Percentiles rank a stretch among this genome's conserved stretches.
Conservation (phyloP, 805 yeast genomes). For the Ogataea paradorogensis region DNA sequence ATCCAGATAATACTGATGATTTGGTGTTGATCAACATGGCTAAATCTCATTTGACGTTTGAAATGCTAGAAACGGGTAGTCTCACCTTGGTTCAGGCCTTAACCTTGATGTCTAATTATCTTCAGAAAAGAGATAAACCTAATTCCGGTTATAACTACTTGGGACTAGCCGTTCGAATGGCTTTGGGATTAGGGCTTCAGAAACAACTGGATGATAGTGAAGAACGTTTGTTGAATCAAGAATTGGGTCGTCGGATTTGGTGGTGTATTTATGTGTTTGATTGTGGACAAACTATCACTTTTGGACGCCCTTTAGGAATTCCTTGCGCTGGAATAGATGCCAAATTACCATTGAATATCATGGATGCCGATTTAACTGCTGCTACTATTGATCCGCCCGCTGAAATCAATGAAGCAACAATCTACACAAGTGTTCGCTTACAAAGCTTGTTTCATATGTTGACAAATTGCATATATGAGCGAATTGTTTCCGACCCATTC, state of each 20-base stretch:
- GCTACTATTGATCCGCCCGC: slow-evolving; percentile 1
- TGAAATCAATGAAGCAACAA: slow-evolving; percentile 9
- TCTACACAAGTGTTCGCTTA: slow-evolving; percentile 15
- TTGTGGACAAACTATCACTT: slow-evolving; percentile 19
- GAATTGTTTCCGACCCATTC: slow-evolving; percentile 18
- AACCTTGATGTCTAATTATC: slow-evolving; percentile 15
- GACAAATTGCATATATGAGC: slow-evolving; percentile 18
- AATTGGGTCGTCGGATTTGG: slow-evolving; percentile 14
- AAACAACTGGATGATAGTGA: slow-evolving; percentile 7
- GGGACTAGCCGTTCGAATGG: slow-evolving; percentile 18
- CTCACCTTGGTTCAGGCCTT: slow-evolving; percentile 16
- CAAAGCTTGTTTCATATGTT: slow-evolving; percentile 16
- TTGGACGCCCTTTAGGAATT: slow-evolving; percentile 17
- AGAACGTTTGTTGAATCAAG: slow-evolving; percentile 10
- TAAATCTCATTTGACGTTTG: slow-evolving; percentile 13
- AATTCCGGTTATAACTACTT: slow-evolving; percentile 17
- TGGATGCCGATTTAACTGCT: slow-evolving; percentile 13
- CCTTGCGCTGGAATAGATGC: slow-evolving; percentile 19
- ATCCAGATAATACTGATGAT: slow-evolving; percentile 12
- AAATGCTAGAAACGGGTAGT: slow-evolving; percentile 15
- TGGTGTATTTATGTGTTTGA: slow-evolving; percentile 17
- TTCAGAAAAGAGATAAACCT: slow-evolving; percentile 17
- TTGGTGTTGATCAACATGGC: slow-evolving; percentile 14
- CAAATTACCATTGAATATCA: slow-evolving; percentile 12
- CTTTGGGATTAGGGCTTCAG: slow-evolving; percentile 16